Evolutionary conservation across 768 basidiomycete genomes (phyloP), one percentile per base, ranked within the genome.

Genomic region (Clathrus columnatus): DNA sequence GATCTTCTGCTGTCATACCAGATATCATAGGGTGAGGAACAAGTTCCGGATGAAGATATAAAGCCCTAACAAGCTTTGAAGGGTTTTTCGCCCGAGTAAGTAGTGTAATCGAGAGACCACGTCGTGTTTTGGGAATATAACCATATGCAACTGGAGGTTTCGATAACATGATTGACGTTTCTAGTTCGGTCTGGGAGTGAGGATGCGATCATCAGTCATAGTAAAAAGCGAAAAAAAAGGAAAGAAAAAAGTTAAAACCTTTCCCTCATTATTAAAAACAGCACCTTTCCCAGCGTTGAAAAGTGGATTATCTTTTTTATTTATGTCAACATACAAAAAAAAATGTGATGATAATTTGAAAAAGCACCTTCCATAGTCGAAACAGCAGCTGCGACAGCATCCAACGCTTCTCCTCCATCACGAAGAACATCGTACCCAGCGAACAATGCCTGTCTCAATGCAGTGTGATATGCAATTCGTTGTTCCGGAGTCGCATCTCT

Each of bases 211-310:
- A 48, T 50, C 56, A 46, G 27, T 16, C 24, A n/a, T 6, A 8
- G 18, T 10, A 26, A 24, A 14, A 23, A 5, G 30, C 20, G 20
- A 29, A 4, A 32, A 18, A 11, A 18, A 5, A 21, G 54, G 14
- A 3, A 26, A 49, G n/a, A 6, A 24, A 21, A 42, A 45, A 11
- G 1, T 24, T 32, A 67, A 47, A 53, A 87, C 87, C 75, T 89
- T 88, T 45, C 89, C 88, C 7, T 72, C 87, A 10, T 77, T 70
- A 61, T 91, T 91, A 71, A 89, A 91, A 17, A 91, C 88, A 7
- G 89, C 84, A 3, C 90, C 89, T 62, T 84, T 86, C 18, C 80
- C 87, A 26, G 82, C 70, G 61, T 91, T 91, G 71, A 91, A 91
- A 17, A 91, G 68, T 7, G 85, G 82, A 57, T 76, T 80, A 62